A percentile compares a stretch with the other conserved stretches of the same genome.
Evolutionary conservation across 192 early-diverging fungal species (phyloP).

Genomic region (Linnemannia schmuckeri): DNA sequence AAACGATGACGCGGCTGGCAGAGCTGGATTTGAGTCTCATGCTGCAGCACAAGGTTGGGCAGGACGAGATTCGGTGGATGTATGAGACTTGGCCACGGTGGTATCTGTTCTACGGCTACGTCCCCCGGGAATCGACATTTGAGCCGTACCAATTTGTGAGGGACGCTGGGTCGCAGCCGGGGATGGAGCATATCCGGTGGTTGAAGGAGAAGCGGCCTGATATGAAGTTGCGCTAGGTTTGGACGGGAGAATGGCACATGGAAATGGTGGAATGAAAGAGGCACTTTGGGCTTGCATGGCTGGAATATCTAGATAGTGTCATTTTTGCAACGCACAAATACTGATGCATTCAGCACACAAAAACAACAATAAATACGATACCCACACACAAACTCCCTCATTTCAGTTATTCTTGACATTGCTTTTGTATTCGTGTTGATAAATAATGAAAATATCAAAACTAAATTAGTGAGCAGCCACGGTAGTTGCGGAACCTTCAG

Average conservation of each 20-base stretch:
- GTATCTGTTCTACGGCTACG: not conserved
- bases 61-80: not conserved
- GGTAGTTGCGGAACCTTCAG: not conserved
- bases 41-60: not conserved
- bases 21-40: not conserved
- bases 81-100: not conserved
- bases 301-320: too few relatives aligned
- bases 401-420: not conserved
- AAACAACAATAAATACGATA: too few relatives aligned
- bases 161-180: not conserved
- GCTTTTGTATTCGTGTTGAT: too few relatives aligned
- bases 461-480: not conserved
- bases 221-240: not conserved
- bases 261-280: too few relatives aligned
- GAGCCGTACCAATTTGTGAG: not conserved
- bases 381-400: too few relatives aligned
- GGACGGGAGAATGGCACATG: too few relatives aligned
- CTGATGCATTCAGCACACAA: too few relatives aligned
- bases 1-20: slow-evolving; percentile 6
- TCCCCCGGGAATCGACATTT: not conserved
- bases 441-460: too few relatives aligned
- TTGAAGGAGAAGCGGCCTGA: not conserved
- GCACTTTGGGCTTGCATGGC: too few relatives aligned
- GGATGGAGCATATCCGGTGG: slow-evolving; percentile 7
- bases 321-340: too few relatives aligned